phyloP scores from a whole-genome alignment of 495 filamentous ascomycete genomes.

The Hypoxylon perforatum region DNA sequence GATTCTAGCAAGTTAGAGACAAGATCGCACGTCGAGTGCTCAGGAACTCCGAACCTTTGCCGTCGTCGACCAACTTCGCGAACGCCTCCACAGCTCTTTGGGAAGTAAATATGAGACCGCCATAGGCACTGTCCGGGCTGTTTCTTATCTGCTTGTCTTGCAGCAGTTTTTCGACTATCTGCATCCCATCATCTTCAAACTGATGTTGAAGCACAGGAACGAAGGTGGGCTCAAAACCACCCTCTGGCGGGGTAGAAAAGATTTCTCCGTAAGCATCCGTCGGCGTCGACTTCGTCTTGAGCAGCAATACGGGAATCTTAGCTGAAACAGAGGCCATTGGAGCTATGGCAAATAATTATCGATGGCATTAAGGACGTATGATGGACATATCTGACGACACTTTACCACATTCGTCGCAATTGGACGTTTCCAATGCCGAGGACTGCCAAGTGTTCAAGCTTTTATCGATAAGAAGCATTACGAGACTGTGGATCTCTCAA shows the following conservation, averaged over 20 bases:
- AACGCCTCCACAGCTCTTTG: constrained; percentile 94
- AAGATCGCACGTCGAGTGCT: constrained; percentile 8
- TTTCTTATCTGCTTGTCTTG: constrained; percentile 47
- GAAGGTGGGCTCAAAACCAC: constrained; percentile 72
- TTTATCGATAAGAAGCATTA: constrained; percentile 50
- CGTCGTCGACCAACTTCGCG: constrained; percentile 67
- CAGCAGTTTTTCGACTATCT: constrained; percentile 50
- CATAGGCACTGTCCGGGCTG: constrained; percentile 63
- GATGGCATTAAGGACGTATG: neutral
- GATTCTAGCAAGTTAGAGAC: constrained; percentile 30
- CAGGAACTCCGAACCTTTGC: constrained; percentile 47
- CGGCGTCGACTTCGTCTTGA: constrained; percentile 87
- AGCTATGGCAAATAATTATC: neutral
- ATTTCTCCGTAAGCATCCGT: constrained; percentile 82
- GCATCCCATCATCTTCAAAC: constrained; percentile 57
- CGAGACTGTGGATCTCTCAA: neutral
- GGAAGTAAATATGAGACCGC: constrained; percentile 91
- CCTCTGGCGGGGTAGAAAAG: constrained; percentile 62
- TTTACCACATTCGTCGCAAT: neutral
- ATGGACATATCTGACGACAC: constrained; percentile 11
- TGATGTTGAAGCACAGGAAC: constrained; percentile 86
- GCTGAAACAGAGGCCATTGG: constrained; percentile 20
- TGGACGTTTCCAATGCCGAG: constrained; percentile 1
- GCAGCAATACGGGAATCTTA: constrained; percentile 73
- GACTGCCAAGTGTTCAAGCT: constrained; percentile 24